Evolutionary conservation across 2,329 filamentous ascomycete genomes (phyloP), one percentile per base, ranked within the genome.

Genomic region (Bimuria novae-zelandiae): DNA sequence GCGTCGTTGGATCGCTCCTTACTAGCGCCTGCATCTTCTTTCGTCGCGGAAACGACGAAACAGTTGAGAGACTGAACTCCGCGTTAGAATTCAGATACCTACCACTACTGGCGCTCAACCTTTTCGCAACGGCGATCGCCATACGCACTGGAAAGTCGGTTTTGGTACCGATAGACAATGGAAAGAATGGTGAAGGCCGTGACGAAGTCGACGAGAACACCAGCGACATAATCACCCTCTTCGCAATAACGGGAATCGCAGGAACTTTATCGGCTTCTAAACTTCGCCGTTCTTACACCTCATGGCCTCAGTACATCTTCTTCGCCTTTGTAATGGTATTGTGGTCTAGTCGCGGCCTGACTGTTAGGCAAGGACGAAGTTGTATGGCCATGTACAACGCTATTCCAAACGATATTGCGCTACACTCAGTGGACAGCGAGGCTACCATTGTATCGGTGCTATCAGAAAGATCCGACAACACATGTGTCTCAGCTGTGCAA

Each of bases 251-350:
- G 10, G 60, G 55, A 4, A 52, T 61, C 36, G 37, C 44, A 5
- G 63, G 63, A 14, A 54, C 56, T 22, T 55, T 51, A 29, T 59
- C 58, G 1, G 54, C 52, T 4, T 50, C 62, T 8, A 53, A 43
- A 19, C 33, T 57, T 30, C 61, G 57, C n/a, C 63, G 65, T 14
- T 65, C 65, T 16, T 66, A 63, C 49, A 62, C 59, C 17, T 61
- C 52, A 17, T 52, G 51, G 44, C 50, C 54, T 22, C 59, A 63
- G 39, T 64, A 54, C 36, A 59, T 62, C 40, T 46, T 62, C 6
- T 22, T 63, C 22, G 57, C 56, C 17, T 47, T 60, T 6, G 7
- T 51, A 14, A 56, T 56, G 17, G 50, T 55, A 10, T 36, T 51
- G 19, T 37, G 33, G 23, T 27, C 33, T n/a, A 37, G 32, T 21